Conservation (phyloP, 129 eudicot genomes). For the Centaurea solstitialis region DNA sequence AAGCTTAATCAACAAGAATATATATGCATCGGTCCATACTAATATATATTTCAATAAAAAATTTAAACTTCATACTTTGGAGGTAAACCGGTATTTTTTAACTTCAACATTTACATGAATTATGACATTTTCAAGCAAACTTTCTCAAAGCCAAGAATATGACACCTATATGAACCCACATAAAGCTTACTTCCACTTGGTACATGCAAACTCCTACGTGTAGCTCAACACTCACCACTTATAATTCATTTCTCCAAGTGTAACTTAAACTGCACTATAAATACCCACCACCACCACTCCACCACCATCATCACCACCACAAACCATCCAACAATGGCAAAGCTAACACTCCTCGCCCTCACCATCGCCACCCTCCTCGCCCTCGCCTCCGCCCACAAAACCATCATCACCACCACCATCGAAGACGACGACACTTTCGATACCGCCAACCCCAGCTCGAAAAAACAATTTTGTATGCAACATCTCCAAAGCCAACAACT, state of each 20-base stretch:
- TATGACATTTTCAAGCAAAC: too few relatives aligned
- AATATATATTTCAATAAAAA: too few relatives aligned
- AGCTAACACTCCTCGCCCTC: background rate
- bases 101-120: too few relatives aligned
- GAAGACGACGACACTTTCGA: background rate
- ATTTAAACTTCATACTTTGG: too few relatives aligned
- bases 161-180: conserved; percentile 2
- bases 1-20: too few relatives aligned
- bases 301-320: background rate
- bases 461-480: background rate
- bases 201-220: conserved; percentile 23
- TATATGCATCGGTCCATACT: too few relatives aligned
- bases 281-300: conserved; percentile 5
- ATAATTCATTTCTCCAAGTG: conserved; percentile 12
- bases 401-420: conserved; percentile 18
- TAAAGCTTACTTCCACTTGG: background rate
- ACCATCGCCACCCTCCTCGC: too few relatives aligned
- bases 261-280: conserved; percentile 1
- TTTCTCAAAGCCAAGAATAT: too few relatives aligned
- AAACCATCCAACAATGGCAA: conserved; percentile 22
- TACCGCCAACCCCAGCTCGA: background rate
- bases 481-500: background rate
- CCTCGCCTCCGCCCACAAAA: conserved; percentile 21
- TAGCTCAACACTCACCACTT: conserved; percentile 7
- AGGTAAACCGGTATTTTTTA: too few relatives aligned